phyloP scores from a whole-genome alignment of 2,329 filamentous ascomycete species.

The Pyrenochaeta sp. region DNA sequence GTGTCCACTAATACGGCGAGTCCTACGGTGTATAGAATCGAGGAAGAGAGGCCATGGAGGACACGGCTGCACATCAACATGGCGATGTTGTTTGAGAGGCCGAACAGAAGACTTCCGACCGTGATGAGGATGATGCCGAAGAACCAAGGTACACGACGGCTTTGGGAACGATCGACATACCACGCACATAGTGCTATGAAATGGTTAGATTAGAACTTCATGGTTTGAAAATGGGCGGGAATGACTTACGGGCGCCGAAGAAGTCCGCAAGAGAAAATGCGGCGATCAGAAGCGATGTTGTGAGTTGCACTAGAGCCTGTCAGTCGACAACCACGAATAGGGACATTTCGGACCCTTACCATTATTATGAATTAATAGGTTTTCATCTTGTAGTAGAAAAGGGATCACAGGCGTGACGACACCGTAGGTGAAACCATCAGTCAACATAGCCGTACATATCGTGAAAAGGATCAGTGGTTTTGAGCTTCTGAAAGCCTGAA shows the following conservation, averaged over 20 bases:
- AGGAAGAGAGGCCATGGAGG: constrained; percentile 18
- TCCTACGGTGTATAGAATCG: constrained; percentile 21
- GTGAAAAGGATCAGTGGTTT: constrained; percentile 17
- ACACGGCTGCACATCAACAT: constrained; percentile 19
- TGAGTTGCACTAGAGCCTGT: constrained; percentile 9
- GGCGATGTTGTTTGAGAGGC: constrained; percentile 14
- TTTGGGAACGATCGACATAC: constrained; percentile 17
- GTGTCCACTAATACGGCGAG: constrained; percentile 22
- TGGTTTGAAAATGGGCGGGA: neutral
- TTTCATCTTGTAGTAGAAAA: constrained; percentile 16
- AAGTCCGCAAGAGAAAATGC: constrained; percentile 14
- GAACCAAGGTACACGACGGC: constrained; percentile 17
- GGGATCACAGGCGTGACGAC: constrained; percentile 18
- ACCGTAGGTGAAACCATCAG: constrained; percentile 19
- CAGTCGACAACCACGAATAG: neutral
- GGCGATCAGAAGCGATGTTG: constrained; percentile 15
- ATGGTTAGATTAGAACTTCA: neutral
- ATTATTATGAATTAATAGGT: constrained; percentile 6
- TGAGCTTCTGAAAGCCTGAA: constrained; percentile 12
- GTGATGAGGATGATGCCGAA: constrained; percentile 18
- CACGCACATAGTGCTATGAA: constrained; percentile 15
- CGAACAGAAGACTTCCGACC: constrained; percentile 17
- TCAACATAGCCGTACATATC: constrained; percentile 19
- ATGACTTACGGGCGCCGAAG: constrained; percentile 13
- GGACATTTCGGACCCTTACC: neutral